These are phyloP conservation scores for Salix suchowensis DNA, from an alignment of 345 rosid species.

Conservation along the genomic window DNA sequence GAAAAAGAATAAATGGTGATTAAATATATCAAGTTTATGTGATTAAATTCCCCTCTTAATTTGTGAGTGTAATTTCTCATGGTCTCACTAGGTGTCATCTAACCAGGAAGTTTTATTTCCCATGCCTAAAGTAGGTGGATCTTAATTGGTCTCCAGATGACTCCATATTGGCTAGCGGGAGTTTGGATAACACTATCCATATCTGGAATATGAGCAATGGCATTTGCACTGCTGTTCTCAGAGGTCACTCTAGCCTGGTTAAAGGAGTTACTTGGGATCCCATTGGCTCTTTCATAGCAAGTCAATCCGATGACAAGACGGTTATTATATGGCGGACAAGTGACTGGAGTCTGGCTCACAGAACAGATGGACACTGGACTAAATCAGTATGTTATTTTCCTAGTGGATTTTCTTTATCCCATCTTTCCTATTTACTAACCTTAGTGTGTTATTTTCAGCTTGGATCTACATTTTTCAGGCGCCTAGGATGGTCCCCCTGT, in stretches of 20 bases:
- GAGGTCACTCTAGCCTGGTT: slow-evolving; percentile 94
- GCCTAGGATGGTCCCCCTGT: slow-evolving; percentile 99
- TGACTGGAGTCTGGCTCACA: slow-evolving; percentile 96
- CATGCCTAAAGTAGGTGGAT: slow-evolving; percentile 98
- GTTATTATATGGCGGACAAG: slow-evolving; percentile 98
- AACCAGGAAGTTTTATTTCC: slow-evolving; percentile 37
- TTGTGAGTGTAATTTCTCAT: slow-evolving; percentile 12
- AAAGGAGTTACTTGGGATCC: slow-evolving; percentile 99
- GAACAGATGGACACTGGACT: slow-evolving; percentile 94
- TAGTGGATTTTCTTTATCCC: background rate
- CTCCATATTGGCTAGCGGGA: slow-evolving; percentile 87
- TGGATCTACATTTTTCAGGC: slow-evolving; percentile 96
- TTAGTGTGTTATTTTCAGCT: slow-evolving; percentile 46
- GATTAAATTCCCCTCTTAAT: background rate
- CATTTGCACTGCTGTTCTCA: slow-evolving; percentile 89
- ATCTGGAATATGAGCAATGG: slow-evolving; percentile 95
- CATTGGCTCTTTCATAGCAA: slow-evolving; percentile 90
- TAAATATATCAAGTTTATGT: background rate
- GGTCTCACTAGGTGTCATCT: slow-evolving; percentile 20
- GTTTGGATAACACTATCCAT: slow-evolving; percentile 94
- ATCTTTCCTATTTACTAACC: slow-evolving; percentile 19
- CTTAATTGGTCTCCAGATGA: slow-evolving; percentile 99
- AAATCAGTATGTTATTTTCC: slow-evolving; percentile 67
- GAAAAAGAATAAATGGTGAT: background rate
- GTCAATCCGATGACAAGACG: slow-evolving; percentile 98